Conservation (phyloP, 345 rosid genomes). For the Citrus sp. region DNA sequence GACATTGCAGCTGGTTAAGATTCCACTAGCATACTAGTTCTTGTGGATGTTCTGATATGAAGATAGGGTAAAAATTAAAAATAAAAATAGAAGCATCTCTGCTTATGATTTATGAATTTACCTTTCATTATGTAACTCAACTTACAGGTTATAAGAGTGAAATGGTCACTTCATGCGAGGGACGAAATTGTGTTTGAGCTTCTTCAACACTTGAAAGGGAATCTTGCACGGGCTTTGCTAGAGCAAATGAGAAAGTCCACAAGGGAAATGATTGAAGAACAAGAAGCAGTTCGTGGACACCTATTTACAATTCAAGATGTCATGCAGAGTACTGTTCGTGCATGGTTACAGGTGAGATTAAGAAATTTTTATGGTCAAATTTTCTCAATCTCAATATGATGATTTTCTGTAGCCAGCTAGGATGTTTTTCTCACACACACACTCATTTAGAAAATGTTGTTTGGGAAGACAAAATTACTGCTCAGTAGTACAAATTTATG, state of each 20-base stretch:
- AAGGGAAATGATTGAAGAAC: constrained; percentile 58
- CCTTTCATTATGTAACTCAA: background rate
- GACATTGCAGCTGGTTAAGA: background rate
- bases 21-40: background rate
- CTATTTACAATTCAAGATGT: constrained; percentile 65
- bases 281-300: constrained; percentile 58
- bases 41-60: background rate
- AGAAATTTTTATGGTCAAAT: background rate
- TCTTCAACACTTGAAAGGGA: constrained; percentile 55
- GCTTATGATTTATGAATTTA: background rate
- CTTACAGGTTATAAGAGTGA: constrained; percentile 57
- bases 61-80: background rate
- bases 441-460: background rate
- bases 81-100: background rate
- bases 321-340: constrained; percentile 64
- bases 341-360: constrained; percentile 51
- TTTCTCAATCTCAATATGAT: background rate
- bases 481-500: background rate
- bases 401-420: background rate
- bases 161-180: constrained; percentile 71
- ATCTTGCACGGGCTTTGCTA: constrained; percentile 33
- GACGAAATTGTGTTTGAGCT: constrained; percentile 70
- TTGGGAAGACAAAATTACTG: background rate
- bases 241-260: constrained; percentile 44
- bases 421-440: background rate